These are phyloP conservation scores for Colletotrichum spinosum DNA, from an alignment of 2,329 filamentous ascomycete genomes.

Conservation along the genomic window DNA sequence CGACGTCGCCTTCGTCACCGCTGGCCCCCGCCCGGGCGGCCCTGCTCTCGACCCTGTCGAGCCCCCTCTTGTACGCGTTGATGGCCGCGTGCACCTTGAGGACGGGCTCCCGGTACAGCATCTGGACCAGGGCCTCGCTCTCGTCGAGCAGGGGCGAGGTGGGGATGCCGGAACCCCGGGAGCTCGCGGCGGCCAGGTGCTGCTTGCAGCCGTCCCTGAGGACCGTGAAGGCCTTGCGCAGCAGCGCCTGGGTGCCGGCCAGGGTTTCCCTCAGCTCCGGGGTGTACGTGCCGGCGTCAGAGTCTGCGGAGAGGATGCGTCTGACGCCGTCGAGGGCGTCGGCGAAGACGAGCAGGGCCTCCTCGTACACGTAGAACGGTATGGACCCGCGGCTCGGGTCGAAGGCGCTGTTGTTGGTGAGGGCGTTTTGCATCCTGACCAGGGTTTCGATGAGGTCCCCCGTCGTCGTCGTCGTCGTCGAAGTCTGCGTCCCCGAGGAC, in stretches of 20 bases:
- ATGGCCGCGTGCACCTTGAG: conserved; percentile 12
- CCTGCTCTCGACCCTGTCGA: not conserved
- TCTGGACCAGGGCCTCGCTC: conserved; percentile 15
- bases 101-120: not conserved
- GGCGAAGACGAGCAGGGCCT: conserved; percentile 27
- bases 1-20: no score
- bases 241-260: conserved; percentile 2
- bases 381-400: conserved; percentile 24
- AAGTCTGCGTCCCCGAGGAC: not conserved
- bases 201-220: conserved; percentile 26
- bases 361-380: conserved; percentile 28
- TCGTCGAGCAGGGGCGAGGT: conserved; percentile 10
- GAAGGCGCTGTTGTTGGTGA: conserved; percentile 30
- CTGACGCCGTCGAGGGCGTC: conserved; percentile 9
- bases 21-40: no score
- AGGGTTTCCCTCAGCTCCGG: not conserved
- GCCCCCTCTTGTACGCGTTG: conserved; percentile 12
- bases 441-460: conserved; percentile 5
- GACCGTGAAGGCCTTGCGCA: conserved; percentile 14
- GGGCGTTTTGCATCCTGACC: conserved; percentile 28
- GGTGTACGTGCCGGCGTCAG: no score
- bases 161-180: not conserved
- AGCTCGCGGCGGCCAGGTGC: not conserved
- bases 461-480: not conserved
- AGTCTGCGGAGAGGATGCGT: not conserved